These are phyloP conservation scores for Magnaporthales sp. DNA, from an alignment of 2,329 filamentous ascomycete genomes.

Conservation along the genomic window DNA sequence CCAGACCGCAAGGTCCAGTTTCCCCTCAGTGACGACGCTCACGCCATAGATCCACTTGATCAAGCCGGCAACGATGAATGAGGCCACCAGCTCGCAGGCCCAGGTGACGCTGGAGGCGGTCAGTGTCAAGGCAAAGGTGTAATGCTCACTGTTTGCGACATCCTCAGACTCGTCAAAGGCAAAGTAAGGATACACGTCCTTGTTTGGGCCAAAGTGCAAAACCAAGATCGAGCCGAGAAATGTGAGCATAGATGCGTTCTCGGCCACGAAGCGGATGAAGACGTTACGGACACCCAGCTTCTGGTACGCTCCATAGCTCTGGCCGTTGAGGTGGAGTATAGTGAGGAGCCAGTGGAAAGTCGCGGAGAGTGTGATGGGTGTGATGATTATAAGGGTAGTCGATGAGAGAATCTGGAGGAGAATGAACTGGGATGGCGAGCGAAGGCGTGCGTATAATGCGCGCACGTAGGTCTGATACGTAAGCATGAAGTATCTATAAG, in stretches of 20 bases:
- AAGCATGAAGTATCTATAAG: constrained; percentile 51
- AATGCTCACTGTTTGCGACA: constrained; percentile 30
- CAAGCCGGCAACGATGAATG: constrained; percentile 48
- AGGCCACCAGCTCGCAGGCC: constrained; percentile 57
- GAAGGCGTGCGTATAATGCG: constrained; percentile 58
- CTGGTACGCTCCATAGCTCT: constrained; percentile 54
- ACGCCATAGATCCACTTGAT: constrained; percentile 51
- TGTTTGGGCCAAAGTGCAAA: constrained; percentile 58
- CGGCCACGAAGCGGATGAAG: constrained; percentile 58
- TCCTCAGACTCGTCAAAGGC: constrained; percentile 44
- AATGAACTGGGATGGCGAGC: constrained; percentile 56
- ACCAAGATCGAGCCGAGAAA: constrained; percentile 59
- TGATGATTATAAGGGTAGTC: constrained; percentile 52
- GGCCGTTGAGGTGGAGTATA: constrained; percentile 45
- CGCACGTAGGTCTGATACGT: constrained; percentile 67
- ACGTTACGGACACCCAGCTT: constrained; percentile 59
- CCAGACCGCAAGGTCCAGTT: constrained; percentile 56
- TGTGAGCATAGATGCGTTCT: constrained; percentile 60
- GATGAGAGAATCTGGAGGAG: constrained; percentile 57
- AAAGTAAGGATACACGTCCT: constrained; percentile 62
- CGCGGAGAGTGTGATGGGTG: constrained; percentile 54
- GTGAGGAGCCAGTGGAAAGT: constrained; percentile 47
- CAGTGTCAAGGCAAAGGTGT: constrained; percentile 56
- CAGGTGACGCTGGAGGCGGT: constrained; percentile 56
- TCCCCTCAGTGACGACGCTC: constrained; percentile 56